A percentile compares a stretch with the other conserved stretches of the same genome.
Evolutionary conservation across 495 filamentous ascomycete genomes (phyloP).

Genomic region (Penicillium waksmanii): DNA sequence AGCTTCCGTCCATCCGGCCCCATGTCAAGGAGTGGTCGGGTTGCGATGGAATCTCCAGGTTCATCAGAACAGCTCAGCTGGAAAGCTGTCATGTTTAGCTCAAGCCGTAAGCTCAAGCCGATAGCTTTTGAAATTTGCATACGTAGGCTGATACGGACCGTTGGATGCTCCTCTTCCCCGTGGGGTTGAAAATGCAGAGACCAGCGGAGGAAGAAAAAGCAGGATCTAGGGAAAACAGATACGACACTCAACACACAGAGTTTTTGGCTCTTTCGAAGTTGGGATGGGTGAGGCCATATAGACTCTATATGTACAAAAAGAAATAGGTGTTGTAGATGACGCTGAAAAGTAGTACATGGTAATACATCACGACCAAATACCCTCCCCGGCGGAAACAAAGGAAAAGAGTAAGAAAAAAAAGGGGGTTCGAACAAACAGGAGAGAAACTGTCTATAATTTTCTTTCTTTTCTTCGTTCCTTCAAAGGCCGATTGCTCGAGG

Average conservation of each 20-base stretch:
- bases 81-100: not conserved
- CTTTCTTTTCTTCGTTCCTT: constrained; percentile 23
- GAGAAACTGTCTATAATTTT: constrained; percentile 25
- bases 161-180: not conserved
- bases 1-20: constrained; percentile 8
- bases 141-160: constrained; percentile 1
- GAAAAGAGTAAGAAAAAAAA: constrained; percentile 18
- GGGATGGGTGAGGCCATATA: constrained; percentile 41
- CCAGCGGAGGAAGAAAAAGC: constrained; percentile 9
- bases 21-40: not conserved
- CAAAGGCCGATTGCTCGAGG: constrained; percentile 15
- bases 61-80: not conserved
- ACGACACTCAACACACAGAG: constrained; percentile 41
- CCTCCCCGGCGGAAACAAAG: constrained; percentile 34
- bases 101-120: not conserved
- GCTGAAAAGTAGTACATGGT: constrained; percentile 47
- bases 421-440: constrained; percentile 8
- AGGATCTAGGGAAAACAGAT: constrained; percentile 18
- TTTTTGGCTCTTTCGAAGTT: constrained; percentile 41
- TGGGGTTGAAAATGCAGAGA: constrained; percentile 1
- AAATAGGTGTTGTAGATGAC: constrained; percentile 42
- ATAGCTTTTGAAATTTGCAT: not conserved
- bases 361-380: constrained; percentile 44
- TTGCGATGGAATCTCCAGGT: not conserved
- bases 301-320: constrained; percentile 54